A percentile compares a stretch with the other conserved stretches of the same genome.
phyloP scores from a whole-genome alignment of 2,329 filamentous ascomycete species.

The Parastagonospora nodorum region DNA sequence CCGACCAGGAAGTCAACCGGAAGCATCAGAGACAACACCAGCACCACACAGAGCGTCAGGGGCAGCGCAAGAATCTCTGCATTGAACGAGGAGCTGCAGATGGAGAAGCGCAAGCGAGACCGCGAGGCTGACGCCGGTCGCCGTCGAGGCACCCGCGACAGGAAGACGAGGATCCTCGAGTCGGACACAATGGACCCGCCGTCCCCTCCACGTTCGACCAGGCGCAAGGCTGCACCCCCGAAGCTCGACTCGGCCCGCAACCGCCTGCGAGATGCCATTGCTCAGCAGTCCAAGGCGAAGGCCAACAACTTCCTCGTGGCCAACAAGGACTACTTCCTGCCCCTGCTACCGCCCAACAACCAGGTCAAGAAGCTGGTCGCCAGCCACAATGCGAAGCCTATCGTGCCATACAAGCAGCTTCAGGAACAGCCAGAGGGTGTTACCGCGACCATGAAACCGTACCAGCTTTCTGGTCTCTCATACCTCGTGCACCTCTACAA shows the following conservation, averaged over 20 bases:
- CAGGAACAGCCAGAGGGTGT: conserved; percentile 53
- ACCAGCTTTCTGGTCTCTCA: conserved; percentile 95
- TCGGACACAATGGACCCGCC: conserved; percentile 35
- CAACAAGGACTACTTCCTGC: conserved; percentile 54
- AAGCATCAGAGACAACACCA: not conserved
- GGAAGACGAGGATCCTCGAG: conserved; percentile 33
- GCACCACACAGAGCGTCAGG: not conserved
- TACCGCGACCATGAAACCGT: conserved; percentile 77
- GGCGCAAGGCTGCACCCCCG: conserved; percentile 12
- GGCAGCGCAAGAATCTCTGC: conserved; percentile 10
- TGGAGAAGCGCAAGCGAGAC: conserved; percentile 34
- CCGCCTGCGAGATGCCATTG: conserved; percentile 50
- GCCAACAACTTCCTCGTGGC: conserved; percentile 53
- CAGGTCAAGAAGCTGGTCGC: conserved; percentile 49
- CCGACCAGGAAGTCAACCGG: not conserved
- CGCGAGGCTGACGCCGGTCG: conserved; percentile 14
- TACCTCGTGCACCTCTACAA: conserved; percentile 99
- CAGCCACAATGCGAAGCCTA: conserved; percentile 21
- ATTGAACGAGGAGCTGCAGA: conserved; percentile 36
- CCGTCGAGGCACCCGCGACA: conserved; percentile 28
- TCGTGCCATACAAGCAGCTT: conserved; percentile 50
- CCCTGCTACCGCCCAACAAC: conserved; percentile 52
- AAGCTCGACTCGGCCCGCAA: conserved; percentile 48
- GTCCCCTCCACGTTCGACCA: conserved; percentile 5
- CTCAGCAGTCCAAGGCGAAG: conserved; percentile 49